Percentiles rank a stretch among this genome's conserved stretches.
phyloP scores from a whole-genome alignment of 2,329 filamentous ascomycete species.

The Diaporthe australafricana region DNA sequence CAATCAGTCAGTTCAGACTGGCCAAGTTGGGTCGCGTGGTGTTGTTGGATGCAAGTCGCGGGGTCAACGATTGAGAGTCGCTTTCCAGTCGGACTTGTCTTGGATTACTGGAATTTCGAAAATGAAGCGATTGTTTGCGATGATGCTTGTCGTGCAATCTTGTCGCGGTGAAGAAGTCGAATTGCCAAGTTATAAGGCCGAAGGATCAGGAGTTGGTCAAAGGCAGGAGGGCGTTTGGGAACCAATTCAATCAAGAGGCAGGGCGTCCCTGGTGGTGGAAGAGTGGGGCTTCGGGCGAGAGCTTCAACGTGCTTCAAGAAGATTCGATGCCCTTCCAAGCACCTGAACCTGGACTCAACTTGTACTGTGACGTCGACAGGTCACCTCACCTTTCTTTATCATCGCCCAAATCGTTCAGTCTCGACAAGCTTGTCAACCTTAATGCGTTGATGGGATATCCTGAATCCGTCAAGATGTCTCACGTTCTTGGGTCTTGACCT shows the following conservation, averaged over 20 bases:
- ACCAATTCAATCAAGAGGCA: constrained; percentile 25
- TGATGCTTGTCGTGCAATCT: neutral
- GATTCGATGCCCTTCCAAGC: constrained; percentile 34
- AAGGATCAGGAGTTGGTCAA: constrained; percentile 19
- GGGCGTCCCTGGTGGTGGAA: constrained; percentile 17
- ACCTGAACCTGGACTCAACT: neutral
- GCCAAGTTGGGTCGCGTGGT: constrained; percentile 19
- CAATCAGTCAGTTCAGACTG: constrained; percentile 22
- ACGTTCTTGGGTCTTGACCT: neutral
- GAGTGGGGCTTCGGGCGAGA: constrained; percentile 30
- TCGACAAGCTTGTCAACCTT: no score
- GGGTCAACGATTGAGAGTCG: constrained; percentile 4
- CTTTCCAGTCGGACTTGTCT: neutral
- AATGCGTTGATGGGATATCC: neutral
- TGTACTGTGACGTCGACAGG: neutral
- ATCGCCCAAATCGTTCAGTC: neutral
- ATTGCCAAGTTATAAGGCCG: constrained; percentile 29
- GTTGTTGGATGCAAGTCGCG: constrained; percentile 5
- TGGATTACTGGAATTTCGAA: neutral
- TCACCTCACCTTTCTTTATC: constrained; percentile 12
- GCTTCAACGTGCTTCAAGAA: constrained; percentile 35
- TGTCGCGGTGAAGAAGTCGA: constrained; percentile 6
- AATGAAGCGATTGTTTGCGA: neutral
- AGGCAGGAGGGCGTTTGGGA: constrained; percentile 7
- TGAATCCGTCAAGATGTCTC: neutral